These are phyloP conservation scores for Curvularia hawaiiensis DNA, from an alignment of 2,329 filamentous ascomycete genomes.

Conservation along the genomic window DNA sequence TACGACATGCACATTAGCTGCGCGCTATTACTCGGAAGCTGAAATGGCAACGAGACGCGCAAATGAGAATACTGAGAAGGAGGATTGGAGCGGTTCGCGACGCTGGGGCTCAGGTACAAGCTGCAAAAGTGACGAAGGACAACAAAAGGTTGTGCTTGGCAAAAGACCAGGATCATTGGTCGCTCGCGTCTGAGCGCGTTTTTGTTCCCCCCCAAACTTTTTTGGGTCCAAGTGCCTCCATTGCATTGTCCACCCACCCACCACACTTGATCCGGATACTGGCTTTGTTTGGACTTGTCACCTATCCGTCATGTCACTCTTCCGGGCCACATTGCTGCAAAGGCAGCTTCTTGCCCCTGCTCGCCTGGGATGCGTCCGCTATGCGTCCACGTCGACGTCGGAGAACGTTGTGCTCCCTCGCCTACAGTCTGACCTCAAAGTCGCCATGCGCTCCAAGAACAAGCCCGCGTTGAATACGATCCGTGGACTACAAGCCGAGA, in stretches of 20 bases:
- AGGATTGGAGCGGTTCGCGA: conserved; percentile 35
- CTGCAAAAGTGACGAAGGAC: conserved; percentile 31
- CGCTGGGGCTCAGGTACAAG: conserved; percentile 26
- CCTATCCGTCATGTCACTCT: conserved; percentile 30
- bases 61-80: conserved; percentile 20
- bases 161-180: conserved; percentile 24
- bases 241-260: background rate
- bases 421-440: conserved; percentile 54
- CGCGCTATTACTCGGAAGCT: conserved; percentile 20
- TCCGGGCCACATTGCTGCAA: conserved; percentile 26
- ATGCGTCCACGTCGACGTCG: conserved; percentile 22
- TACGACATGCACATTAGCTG: conserved; percentile 36
- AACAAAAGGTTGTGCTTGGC: conserved; percentile 38
- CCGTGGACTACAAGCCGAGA: conserved; percentile 69
- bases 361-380: conserved; percentile 28
- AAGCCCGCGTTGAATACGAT: conserved; percentile 69
- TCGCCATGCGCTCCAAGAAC: conserved; percentile 56
- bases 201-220: conserved; percentile 19
- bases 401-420: conserved; percentile 48
- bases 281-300: background rate
- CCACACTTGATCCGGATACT: background rate
- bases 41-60: conserved; percentile 25
- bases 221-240: background rate
- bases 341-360: conserved; percentile 20
- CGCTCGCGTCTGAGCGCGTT: conserved; percentile 24